Evolutionary conservation across 495 filamentous ascomycete species (phyloP).

Genomic region (Podospora appendiculata): DNA sequence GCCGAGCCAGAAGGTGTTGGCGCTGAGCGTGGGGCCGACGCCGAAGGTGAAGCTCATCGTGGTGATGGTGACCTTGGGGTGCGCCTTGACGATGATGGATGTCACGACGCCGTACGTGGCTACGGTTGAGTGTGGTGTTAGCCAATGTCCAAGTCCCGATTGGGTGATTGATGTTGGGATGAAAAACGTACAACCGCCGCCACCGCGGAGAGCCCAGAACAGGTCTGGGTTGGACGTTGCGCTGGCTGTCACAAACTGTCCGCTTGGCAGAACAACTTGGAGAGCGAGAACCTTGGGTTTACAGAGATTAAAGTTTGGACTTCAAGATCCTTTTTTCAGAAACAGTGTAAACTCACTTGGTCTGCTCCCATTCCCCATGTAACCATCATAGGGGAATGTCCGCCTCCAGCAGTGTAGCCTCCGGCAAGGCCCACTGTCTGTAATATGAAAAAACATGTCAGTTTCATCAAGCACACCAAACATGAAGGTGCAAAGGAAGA

Average conservation of each 20-base stretch:
- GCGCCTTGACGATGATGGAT: constrained; percentile 38
- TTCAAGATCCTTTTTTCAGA: no score
- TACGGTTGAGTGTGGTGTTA: constrained; percentile 1
- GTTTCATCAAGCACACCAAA: not conserved
- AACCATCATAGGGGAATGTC: constrained; percentile 37
- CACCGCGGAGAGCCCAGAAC: constrained; percentile 60
- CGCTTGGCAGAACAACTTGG: constrained; percentile 49
- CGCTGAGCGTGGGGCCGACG: constrained; percentile 24
- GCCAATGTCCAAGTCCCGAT: not conserved
- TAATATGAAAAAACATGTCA: not conserved
- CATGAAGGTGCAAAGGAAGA: not conserved
- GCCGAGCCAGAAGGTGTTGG: constrained; percentile 42
- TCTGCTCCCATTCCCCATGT: constrained; percentile 45
- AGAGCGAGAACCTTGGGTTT: constrained; percentile 35
- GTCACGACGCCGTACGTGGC: constrained; percentile 52
- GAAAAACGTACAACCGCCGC: constrained; percentile 34
- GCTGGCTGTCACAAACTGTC: constrained; percentile 46
- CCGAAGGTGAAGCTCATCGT: constrained; percentile 26
- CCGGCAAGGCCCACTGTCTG: constrained; percentile 44
- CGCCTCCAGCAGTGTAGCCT: constrained; percentile 47
- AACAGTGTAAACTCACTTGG: constrained; percentile 19
- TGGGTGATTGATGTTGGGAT: no score
- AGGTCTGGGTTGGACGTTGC: constrained; percentile 43
- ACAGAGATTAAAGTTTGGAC: not conserved
- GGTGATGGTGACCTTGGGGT: constrained; percentile 32